Base-by-base conservation (phyloP, 2,329 filamentous ascomycete genomes). In the Alternaria rosae region DNA sequence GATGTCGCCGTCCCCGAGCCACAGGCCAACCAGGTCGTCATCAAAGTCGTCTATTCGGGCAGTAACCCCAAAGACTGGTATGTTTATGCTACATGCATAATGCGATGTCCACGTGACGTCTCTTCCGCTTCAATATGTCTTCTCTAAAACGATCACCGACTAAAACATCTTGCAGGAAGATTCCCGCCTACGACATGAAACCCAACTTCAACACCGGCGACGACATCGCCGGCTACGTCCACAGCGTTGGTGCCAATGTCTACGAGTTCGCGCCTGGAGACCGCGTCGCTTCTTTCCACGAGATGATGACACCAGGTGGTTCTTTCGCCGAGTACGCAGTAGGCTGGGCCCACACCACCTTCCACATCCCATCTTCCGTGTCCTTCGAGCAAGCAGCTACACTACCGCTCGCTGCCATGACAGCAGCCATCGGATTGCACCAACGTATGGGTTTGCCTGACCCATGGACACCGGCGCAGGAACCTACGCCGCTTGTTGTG, bases 261-360 rank as follows among this genome's bases (percentile, higher is more conserved):
- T 82, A 76, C 58, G 87, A 88, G 67, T 89, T 89, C 81, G 84
- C 83, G 62, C 77, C 79, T 0, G 87, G 86, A 30, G 86, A 88
- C 73, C 82, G 85, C 15, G 86, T 88, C 1, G 83, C 85, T 9
- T 85, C 84, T 4, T 87, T 87, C 78, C 82, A 85, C 64, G 78
- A 86, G 64, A 88, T 89, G 82, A 67, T 76, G 44, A 77, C 78
- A 0, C 79, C 83, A 0, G 72, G 82, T 35, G 88, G 88, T 3
- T 83, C 81, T 8, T 91, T 85, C 62, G 88, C 88, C 4, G 87
- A 90, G 70, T 90, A 89, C 66, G 85, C 87, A 3, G 76, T 89
- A 11, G 83, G 84, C 0, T 84, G 81, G 76, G 81, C 83, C 32
- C 81, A 85, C 67, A 86, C 86, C 0, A 88, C 87, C 0, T 88